A percentile compares a stretch with the other conserved stretches of the same genome.
phyloP scores from a whole-genome alignment of 1,284 basidiomycete species.

The Sporisorium sorghi region DNA sequence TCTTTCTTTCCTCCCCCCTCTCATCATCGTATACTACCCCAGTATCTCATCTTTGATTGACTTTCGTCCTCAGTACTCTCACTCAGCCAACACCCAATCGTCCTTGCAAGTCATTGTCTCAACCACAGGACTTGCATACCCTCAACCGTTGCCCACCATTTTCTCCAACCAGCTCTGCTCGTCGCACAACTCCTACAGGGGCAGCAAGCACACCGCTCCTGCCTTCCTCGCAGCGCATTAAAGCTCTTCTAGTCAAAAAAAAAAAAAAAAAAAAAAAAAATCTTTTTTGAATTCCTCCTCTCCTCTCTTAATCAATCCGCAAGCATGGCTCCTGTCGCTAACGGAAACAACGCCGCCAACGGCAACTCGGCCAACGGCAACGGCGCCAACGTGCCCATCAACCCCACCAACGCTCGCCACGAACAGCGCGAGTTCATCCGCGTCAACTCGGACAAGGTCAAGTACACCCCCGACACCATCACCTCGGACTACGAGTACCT shows the following conservation, averaged over 20 bases:
- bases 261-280: no score
- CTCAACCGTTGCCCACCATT: constrained; percentile 60
- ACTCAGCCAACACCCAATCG: constrained; percentile 6
- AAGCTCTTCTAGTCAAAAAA: no score
- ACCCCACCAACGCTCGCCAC: constrained; percentile 68
- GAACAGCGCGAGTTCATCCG: constrained; percentile 65
- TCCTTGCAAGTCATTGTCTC: constrained; percentile 49
- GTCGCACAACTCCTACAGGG: constrained; percentile 66
- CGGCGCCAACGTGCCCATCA: constrained; percentile 52
- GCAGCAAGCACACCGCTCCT: constrained; percentile 66
- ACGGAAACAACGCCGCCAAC: constrained; percentile 40
- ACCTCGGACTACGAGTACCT: constrained; percentile 65
- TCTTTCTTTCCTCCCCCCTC: constrained; percentile 1
- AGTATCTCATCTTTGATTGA: constrained; percentile 11
- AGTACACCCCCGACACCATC: constrained; percentile 64
- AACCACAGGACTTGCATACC: constrained; percentile 46
- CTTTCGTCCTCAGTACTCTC: neutral
- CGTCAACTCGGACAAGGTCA: constrained; percentile 66
- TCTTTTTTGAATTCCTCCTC: constrained; percentile 19
- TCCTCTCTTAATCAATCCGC: constrained; percentile 13
- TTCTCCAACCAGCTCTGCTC: constrained; percentile 68
- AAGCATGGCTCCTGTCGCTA: constrained; percentile 65
- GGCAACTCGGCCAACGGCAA: constrained; percentile 32
- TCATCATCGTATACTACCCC: neutral
- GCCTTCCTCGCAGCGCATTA: constrained; percentile 60